These are phyloP conservation scores for Hypoxylon fragiforme DNA, from an alignment of 495 filamentous ascomycete genomes.

Conservation along the genomic window DNA sequence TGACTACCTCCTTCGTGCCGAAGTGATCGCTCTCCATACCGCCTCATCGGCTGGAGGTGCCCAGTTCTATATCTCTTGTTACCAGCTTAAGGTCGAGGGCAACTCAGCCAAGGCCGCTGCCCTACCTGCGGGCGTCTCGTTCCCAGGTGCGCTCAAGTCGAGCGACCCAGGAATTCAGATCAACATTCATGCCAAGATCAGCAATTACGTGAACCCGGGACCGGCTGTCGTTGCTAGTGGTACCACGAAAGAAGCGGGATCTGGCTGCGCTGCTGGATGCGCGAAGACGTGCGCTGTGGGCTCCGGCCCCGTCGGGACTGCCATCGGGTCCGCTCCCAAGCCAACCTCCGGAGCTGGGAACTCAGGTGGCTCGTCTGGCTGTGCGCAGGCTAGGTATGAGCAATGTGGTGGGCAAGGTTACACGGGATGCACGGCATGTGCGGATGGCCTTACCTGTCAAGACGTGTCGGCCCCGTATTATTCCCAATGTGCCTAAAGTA, in stretches of 20 bases:
- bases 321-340: slow-evolving; percentile 26
- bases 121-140: slow-evolving; percentile 41
- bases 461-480: slow-evolving; percentile 44
- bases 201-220: slow-evolving; percentile 35
- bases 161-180: slow-evolving; percentile 51
- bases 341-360: slow-evolving; percentile 17
- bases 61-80: slow-evolving; percentile 49
- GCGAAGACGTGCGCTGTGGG: slow-evolving; percentile 37
- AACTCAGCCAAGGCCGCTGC: slow-evolving; percentile 10
- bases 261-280: slow-evolving; percentile 31
- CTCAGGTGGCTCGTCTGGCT: slow-evolving; percentile 12
- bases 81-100: slow-evolving; percentile 36
- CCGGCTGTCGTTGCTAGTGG: slow-evolving; percentile 33
- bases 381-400: slow-evolving; percentile 37
- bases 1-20: slow-evolving; percentile 48
- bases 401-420: slow-evolving; percentile 56
- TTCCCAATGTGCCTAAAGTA: slow-evolving; percentile 46
- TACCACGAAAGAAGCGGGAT: slow-evolving; percentile 35
- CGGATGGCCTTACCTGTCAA: slow-evolving; percentile 32
- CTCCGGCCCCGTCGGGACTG: slow-evolving; percentile 31
- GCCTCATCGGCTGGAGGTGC: slow-evolving; percentile 39
- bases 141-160: slow-evolving; percentile 45
- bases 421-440: slow-evolving; percentile 48
- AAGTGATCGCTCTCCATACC: slow-evolving; percentile 49
- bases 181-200: slow-evolving; percentile 40